A percentile compares a stretch with the other conserved stretches of the same genome.
Evolutionary conservation across 345 rosid genomes (phyloP).

Genomic region (Rhodamnia argentea): DNA sequence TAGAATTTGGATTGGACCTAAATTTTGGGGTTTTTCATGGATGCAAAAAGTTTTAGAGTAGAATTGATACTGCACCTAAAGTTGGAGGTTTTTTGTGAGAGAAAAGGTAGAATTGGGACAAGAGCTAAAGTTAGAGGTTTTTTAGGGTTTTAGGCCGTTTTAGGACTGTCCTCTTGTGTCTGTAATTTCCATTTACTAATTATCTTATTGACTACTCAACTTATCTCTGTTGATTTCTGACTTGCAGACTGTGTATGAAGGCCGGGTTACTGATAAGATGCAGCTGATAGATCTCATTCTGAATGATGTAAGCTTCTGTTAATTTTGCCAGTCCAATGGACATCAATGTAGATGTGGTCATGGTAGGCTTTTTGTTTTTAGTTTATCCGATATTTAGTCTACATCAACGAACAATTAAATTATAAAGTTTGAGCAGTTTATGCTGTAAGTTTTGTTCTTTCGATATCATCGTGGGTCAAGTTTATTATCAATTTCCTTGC

Average conservation of each 20-base stretch:
- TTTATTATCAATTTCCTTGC: background rate
- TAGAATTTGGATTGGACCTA: too few species aligned
- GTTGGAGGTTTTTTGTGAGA: too few species aligned
- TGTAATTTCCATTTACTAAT: background rate
- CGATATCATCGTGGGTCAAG: background rate
- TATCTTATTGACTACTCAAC: background rate
- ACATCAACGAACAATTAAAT: background rate
- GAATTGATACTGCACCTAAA: too few species aligned
- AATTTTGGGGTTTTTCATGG: too few species aligned
- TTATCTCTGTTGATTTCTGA: background rate
- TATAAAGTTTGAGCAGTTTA: background rate
- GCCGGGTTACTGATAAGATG: conserved; percentile 90
- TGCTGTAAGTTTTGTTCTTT: background rate
- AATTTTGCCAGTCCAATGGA: background rate
- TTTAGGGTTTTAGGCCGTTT: background rate
- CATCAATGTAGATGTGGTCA: background rate
- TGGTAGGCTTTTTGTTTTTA: background rate
- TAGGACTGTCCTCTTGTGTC: background rate
- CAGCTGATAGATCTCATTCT: conserved; percentile 65
- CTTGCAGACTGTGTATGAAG: conserved; percentile 72
- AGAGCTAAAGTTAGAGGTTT: too few species aligned
- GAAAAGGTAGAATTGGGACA: too few species aligned
- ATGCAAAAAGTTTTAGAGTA: too few species aligned
- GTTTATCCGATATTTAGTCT: background rate
- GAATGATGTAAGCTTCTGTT: conserved; percentile 58